Evolutionary conservation across 176 grass and related monocot genomes (phyloP).

Genomic region (Aegilops tauschii): DNA sequence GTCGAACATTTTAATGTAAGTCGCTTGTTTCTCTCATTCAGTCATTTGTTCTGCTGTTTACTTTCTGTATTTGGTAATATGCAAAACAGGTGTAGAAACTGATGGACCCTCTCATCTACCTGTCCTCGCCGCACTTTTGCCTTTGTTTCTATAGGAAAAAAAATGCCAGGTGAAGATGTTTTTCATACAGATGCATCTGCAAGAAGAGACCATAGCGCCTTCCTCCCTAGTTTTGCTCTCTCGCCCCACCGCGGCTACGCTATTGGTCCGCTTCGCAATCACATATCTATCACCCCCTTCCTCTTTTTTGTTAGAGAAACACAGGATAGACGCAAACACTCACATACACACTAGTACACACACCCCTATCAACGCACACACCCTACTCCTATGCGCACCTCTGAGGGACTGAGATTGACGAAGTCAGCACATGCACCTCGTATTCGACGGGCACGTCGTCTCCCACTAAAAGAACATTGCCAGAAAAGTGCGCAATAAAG

Average conservation of each 20-base stretch:
- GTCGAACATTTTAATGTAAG: constrained; percentile 94
- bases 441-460: no score
- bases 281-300: not conserved
- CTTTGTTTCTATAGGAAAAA: not conserved
- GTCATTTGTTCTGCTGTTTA: not conserved
- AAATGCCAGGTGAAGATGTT: no score
- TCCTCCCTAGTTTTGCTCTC: not conserved
- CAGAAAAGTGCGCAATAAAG: not conserved
- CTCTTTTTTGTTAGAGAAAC: not conserved
- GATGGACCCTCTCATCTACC: not conserved
- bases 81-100: not conserved
- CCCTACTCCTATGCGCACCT: no score
- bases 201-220: not conserved
- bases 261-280: not conserved
- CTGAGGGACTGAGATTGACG: no score
- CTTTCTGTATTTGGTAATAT: not conserved
- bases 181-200: not conserved
- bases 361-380: no score
- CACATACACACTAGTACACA: no score
- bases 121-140: not conserved
- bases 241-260: not conserved
- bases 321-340: no score
- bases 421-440: no score
- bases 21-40: constrained; percentile 8
- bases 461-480: no score